Percentiles rank a stretch among this genome's conserved stretches.
phyloP scores from a whole-genome alignment of 2,329 filamentous ascomycete species.

The Penicillium janthinellum region DNA sequence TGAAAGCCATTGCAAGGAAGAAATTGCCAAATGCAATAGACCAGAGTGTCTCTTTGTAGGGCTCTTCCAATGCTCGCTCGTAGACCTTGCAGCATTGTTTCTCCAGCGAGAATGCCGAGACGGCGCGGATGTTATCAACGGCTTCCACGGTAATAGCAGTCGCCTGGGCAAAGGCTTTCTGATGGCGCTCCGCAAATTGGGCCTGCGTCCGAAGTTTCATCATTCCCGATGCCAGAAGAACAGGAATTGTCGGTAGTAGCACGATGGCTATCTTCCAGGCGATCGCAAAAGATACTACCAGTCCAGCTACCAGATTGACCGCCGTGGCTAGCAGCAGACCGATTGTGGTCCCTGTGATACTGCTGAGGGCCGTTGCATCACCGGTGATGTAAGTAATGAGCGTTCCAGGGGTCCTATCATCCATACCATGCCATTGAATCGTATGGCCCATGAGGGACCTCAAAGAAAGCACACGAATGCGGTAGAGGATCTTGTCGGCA shows the following conservation, averaged over 20 bases:
- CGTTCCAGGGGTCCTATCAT: constrained; percentile 60
- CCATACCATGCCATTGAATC: constrained; percentile 68
- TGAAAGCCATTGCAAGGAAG: constrained; percentile 47
- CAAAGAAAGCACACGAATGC: constrained; percentile 63
- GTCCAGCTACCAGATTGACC: constrained; percentile 67
- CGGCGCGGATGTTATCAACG: constrained; percentile 53
- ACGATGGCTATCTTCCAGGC: constrained; percentile 77
- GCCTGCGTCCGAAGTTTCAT: constrained; percentile 66
- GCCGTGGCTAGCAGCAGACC: constrained; percentile 69
- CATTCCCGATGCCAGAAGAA: constrained; percentile 68
- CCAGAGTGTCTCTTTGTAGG: constrained; percentile 51
- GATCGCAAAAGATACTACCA: constrained; percentile 68
- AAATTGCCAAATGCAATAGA: constrained; percentile 49
- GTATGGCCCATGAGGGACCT: constrained; percentile 66
- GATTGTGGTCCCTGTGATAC: constrained; percentile 69
- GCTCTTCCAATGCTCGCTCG: constrained; percentile 46
- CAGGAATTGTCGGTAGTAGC: constrained; percentile 66
- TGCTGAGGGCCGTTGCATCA: constrained; percentile 66
- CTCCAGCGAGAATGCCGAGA: constrained; percentile 55
- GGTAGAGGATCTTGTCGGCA: constrained; percentile 65
- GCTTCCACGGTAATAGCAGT: constrained; percentile 56
- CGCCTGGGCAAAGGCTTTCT: constrained; percentile 53
- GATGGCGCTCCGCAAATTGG: constrained; percentile 57
- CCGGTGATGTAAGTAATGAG: constrained; percentile 69
- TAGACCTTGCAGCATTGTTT: constrained; percentile 51